Conservation (phyloP, 306 rosid genomes). For the Canavalia ensiformis region DNA sequence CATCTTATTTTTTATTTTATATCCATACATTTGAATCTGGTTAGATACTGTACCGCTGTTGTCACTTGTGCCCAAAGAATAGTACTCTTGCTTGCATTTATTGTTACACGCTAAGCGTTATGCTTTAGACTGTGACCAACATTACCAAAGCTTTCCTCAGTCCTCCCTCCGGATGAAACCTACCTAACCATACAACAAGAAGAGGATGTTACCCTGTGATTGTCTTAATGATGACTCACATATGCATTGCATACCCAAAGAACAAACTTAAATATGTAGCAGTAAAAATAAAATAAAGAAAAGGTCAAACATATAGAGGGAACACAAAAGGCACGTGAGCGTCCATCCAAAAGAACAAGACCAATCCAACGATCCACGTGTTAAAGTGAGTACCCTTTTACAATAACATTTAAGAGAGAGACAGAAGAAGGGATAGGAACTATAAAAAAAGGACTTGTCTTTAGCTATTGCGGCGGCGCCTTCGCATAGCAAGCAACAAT, state of each 20-base stretch:
- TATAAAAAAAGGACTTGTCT: background rate
- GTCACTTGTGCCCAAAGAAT: constrained; percentile 37
- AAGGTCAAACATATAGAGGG: too few species aligned
- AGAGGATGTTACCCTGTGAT: constrained; percentile 16
- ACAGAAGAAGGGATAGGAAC: too few species aligned
- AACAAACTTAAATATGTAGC: background rate
- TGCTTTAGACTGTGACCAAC: constrained; percentile 11
- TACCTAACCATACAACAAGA: constrained; percentile 23
- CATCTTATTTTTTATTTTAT: constrained; percentile 6
- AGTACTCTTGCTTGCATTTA: constrained; percentile 2
- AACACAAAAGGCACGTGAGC: constrained; percentile 59
- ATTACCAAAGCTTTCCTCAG: constrained; percentile 13
- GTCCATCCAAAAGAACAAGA: constrained; percentile 42
- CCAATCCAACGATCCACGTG: constrained; percentile 56
- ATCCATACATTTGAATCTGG: background rate
- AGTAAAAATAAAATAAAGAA: too few species aligned
- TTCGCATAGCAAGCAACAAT: constrained; percentile 44
- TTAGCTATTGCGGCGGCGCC: constrained; percentile 61
- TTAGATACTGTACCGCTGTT: constrained; percentile 12
- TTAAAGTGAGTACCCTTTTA: constrained; percentile 19
- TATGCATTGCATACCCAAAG: background rate
- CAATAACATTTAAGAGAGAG: background rate
- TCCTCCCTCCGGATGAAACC: background rate
- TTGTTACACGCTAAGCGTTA: constrained; percentile 22
- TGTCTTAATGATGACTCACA: background rate